Evolutionary conservation across 768 basidiomycete genomes (phyloP), one percentile per base, ranked within the genome.

Genomic region (Lactifluus volemus): DNA sequence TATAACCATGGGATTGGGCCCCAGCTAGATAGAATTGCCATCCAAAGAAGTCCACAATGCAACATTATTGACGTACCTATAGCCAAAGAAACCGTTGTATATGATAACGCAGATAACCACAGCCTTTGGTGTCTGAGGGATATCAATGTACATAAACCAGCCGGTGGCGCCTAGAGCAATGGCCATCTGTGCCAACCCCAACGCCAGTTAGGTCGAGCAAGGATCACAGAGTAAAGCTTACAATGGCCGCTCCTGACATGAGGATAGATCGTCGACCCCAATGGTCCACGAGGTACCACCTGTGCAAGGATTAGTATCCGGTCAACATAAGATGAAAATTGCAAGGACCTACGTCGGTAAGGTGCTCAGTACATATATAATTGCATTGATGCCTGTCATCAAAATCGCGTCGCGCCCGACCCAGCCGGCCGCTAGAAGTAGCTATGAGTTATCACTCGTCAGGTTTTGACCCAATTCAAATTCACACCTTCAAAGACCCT

Each of bases 81-180:
- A 93, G 17, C 95, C 95, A 69, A 96, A 96, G 15, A 88, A 89
- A 36, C 93, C 92, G 64, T 98, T 98, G 80, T 87, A 98, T 49
- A 93, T 76, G 56, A 98, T 86, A 4, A 98, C 94, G 65, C 88
- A 93, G 3, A 81, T 70, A 2, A 98, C 94, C 9, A 97, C 95
- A 29, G 87, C 92, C 53, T 84, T 82, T 0, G 95, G 91, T 3
- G 95, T 97, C 64, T 81, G 80, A 1, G 89, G 80, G 36, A 92
- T 82, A 69, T 96, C 92, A 39, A 97, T 81, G 68, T 89, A 90
- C 83, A 97, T 90, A 85, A 89, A 97, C 84, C 86, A 94, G 15
- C 94, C 95, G 2, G 89, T 92, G 21, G 88, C 77, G 12, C 82
- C 80, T 14, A 98, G 77, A 0, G 93, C 79, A 36, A 85, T 71